Base-by-base conservation (phyloP, 2,329 filamentous ascomycete species). In the Botrytis byssoidea region DNA sequence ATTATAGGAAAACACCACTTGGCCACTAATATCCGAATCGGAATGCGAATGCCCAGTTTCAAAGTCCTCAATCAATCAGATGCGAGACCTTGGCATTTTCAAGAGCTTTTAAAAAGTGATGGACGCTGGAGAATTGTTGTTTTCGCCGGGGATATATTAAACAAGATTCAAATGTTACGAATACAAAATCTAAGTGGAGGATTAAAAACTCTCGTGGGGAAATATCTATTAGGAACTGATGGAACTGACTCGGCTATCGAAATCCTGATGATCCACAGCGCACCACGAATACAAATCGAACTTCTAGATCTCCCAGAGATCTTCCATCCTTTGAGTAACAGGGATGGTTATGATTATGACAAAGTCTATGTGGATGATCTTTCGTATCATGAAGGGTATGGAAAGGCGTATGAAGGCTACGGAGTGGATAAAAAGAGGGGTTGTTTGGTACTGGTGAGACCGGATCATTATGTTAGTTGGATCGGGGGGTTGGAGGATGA, bases 401-500 rank as follows among this genome's bases (percentile, higher is more conserved):
- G 86, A 0, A 77, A 83, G 14, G 84, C 85, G 0, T 89, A 92
- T 77, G 82, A 86, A 73, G 85, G 84, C 5, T 91, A 90, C 73
- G 91, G 89, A 0, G 83, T 93, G 2, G 84, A 89, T 76, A 79
- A 76, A 29, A 82, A 86, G 71, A 81, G 81, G 32, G 91, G 91
- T 0, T 89, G 88, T 75, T 82, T 89, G 6, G 86, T 92, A 0
- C 82, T 90, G 1, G 83, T 90, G 2, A 81, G 92, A 67, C 92
- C 91, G 3, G 92, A 93, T 83, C 89, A 91, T 79, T 90, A 93
- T 81, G 86, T 93, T 46, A 85, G 83, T 0, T 83, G 81, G 60
- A 75, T 83, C 3, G 76, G 78, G 7, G 75, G 79, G 70, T 77
- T 87, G 32, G 83, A 83, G 8, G 80, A 80, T 73, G 51, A 60